These are phyloP conservation scores for Hypoxylon lienhwacheense DNA, from an alignment of 495 filamentous ascomycete genomes.

Conservation along the genomic window DNA sequence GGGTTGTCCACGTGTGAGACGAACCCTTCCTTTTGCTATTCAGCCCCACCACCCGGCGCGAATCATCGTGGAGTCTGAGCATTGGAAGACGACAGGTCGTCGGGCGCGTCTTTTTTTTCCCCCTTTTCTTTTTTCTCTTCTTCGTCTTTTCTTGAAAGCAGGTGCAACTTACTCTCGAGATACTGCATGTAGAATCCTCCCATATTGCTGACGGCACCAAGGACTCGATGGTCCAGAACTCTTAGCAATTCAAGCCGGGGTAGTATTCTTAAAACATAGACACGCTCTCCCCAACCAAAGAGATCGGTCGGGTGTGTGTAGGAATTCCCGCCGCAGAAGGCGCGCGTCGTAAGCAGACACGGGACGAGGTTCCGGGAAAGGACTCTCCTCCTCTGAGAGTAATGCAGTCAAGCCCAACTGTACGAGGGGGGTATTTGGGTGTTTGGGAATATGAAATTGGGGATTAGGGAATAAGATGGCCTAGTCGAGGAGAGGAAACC, in stretches of 20 bases:
- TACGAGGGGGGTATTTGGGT: slow-evolving; percentile 40
- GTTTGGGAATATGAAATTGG: no score
- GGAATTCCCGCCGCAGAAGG: slow-evolving; percentile 21
- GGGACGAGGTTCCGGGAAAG: slow-evolving; percentile 43
- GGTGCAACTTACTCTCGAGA: slow-evolving; percentile 60
- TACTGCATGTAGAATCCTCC: slow-evolving; percentile 66
- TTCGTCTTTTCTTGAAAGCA: slow-evolving; percentile 6
- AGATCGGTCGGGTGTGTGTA: slow-evolving; percentile 36
- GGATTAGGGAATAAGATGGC: slow-evolving; percentile 34
- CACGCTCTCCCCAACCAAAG: slow-evolving; percentile 39
- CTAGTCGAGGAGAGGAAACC: slow-evolving; percentile 41
- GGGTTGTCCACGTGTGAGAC: slow-evolving; percentile 40
- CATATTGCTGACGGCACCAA: slow-evolving; percentile 48
- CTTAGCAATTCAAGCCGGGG: slow-evolving; percentile 24
- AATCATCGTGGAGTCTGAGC: slow-evolving; percentile 30
- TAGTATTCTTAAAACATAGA: slow-evolving; percentile 36
- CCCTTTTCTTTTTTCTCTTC: neutral
- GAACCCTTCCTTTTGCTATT: slow-evolving; percentile 36
- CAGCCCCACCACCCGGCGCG: slow-evolving; percentile 32
- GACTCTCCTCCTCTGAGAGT: no score
- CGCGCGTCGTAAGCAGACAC: slow-evolving; percentile 30
- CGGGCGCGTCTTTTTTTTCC: neutral
- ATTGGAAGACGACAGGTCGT: slow-evolving; percentile 11
- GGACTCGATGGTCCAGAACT: slow-evolving; percentile 28
- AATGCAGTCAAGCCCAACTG: slow-evolving; percentile 62